Evolutionary conservation across 495 filamentous ascomycete species (phyloP), one percentile per base, ranked within the genome.

Genomic region (Staphylotrichum longicolle): DNA sequence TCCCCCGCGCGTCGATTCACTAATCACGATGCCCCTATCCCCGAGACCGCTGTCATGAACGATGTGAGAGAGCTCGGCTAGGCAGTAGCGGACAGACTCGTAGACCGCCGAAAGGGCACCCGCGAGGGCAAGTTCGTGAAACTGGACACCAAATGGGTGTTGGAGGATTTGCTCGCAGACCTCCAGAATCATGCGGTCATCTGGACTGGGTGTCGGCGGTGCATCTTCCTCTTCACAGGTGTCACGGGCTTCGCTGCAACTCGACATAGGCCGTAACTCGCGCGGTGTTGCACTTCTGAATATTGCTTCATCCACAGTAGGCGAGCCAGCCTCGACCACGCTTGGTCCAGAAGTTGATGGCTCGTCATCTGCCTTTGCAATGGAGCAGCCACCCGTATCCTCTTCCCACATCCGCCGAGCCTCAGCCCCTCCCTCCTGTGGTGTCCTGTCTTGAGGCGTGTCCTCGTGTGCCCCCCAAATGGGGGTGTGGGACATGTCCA

Each of bases 61-160:
- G 9, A 73, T 60, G 40, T 54, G 53, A 3, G 64, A 66, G 0
- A 73, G 62, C 57, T 72, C 69, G 2, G 66, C 66, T 12, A 73
- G 52, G 45, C 62, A 72, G 45, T 69, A 65, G 20, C 61, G 60
- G 53, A 72, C 58, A 4, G 64, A 58, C 15, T 67, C 46, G 14
- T 63, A 70, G 3, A 58, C 68, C 2, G 49, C 64, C 8, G 59
- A 52, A 12, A 51, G 62, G 2, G 58, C 51, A n/a, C 56, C 61
- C 4, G 60, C 57, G 27, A 33, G 20, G 4, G 55, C 58, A n/a
- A 73, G 62, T 10, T 73, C 71, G 10, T 66, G 20, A 40, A 72
- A 61, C 35, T 65, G 66, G 8, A 72, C 33, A 5, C 64, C 69
- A 20, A 68, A 69, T 9, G 65, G 60, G 20, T 70, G 47, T 45